Base-by-base conservation (phyloP, 768 basidiomycete genomes). In the Leucocoprinus birnbaumii region DNA sequence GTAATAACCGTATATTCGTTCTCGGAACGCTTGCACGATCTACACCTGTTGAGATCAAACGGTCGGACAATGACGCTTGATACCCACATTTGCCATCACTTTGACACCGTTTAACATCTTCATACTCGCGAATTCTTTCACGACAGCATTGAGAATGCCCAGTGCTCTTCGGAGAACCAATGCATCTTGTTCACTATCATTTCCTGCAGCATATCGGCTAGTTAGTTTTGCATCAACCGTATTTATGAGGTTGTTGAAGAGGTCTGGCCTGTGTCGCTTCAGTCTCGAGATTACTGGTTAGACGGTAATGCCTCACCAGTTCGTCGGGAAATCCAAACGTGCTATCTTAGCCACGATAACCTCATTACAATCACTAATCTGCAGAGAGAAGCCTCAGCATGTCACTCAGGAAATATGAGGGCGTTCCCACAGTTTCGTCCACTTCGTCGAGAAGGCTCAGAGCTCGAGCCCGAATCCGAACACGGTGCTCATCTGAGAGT, bases 281-380 rank as follows among this genome's bases (percentile, higher is more conserved):
- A 57, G 16, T 42, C 34, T 31, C 2, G 27, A 3, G 21, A 49
- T 42, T 47, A n/a, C 31, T 13, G 35, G 60, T 13, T 41, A 41
- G 16, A 44, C 24, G 40, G 34, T 19, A 49, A 22, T 48, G 35
- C 66, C 74, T 56, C 65, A 88, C 93, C 93, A 95, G 37, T 76
- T 76, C 27, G 63, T 69, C 8, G 91, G 89, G 66, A 82, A 93
- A 62, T 96, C 94, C 19, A 78, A 66, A 27, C 94, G 82, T 6
- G 91, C 87, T 49, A 94, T 81, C 65, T 86, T 94, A 11, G 84
- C 76, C 8, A 91, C 77, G 22, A 90, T 83, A 26, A 88, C 63
- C 58, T 89, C 80, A 58, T 94, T 91, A 63, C 84, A 90, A 53
- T 87, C 79, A 16, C 89, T 83, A 56, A 95, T 87, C 93, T 93